Evolutionary conservation across 2,329 filamentous ascomycete genomes (phyloP).

Genomic region (Fusarium guadeloupense): DNA sequence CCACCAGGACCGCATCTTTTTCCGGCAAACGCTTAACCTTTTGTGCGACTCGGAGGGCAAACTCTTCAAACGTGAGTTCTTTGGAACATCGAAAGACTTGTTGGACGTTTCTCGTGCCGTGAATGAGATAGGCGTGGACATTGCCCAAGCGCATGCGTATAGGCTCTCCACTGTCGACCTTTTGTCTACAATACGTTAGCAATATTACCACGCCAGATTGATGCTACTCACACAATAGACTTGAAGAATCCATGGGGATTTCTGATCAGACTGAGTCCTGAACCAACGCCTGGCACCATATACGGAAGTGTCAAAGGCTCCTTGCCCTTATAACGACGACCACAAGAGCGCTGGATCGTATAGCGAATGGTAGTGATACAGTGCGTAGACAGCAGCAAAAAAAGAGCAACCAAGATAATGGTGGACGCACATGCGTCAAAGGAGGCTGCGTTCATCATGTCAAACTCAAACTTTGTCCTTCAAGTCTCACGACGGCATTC

Average conservation of each 20-base stretch:
- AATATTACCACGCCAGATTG: accelerated
- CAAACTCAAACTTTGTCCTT: slow-evolving; percentile 8
- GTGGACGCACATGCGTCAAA: background rate
- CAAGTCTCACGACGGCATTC: slow-evolving; percentile 5
- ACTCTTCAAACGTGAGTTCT: slow-evolving; percentile 38
- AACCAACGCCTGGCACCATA: slow-evolving; percentile 25
- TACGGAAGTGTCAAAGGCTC: slow-evolving; percentile 35
- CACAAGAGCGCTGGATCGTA: slow-evolving; percentile 14
- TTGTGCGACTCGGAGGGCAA: slow-evolving; percentile 36
- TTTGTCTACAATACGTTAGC: slow-evolving; percentile 14
- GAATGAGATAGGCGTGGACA: slow-evolving; percentile 33
- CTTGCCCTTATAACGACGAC: slow-evolving; percentile 26
- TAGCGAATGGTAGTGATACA: slow-evolving; percentile 30
- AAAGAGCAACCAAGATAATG: slow-evolving; percentile 3
- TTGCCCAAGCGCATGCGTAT: slow-evolving; percentile 33
- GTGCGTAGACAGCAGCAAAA: slow-evolving; percentile 25
- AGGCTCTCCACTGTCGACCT: slow-evolving; percentile 26
- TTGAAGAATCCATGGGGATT: slow-evolving; percentile 37
- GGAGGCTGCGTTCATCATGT: slow-evolving; percentile 1
- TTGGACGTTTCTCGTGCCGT: slow-evolving; percentile 32
- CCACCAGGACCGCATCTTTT: slow-evolving; percentile 22
- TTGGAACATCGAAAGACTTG: slow-evolving; percentile 35
- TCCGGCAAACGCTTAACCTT: slow-evolving; percentile 36
- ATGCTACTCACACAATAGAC: slow-evolving; percentile 13
- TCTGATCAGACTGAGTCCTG: slow-evolving; percentile 23